Conservation (phyloP, 768 basidiomycete genomes). For the Calocybe gangraenosa region DNA sequence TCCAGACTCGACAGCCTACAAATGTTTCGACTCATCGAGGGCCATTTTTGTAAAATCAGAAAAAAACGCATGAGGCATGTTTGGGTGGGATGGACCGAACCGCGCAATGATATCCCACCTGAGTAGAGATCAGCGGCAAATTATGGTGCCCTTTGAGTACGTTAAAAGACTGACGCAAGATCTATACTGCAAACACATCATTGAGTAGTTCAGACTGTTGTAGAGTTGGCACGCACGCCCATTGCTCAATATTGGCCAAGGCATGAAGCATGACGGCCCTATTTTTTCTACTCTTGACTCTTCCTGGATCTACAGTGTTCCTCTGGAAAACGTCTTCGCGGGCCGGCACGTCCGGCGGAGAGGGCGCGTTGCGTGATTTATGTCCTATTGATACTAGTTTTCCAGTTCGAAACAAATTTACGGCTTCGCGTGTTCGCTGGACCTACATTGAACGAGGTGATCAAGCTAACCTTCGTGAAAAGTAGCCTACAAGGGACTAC, state of each 20-base stretch:
- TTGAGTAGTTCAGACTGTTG: background rate
- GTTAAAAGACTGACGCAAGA: conserved; percentile 49
- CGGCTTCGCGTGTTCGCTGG: conserved; percentile 65
- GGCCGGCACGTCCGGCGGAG: conserved; percentile 60
- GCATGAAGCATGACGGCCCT: conserved; percentile 76
- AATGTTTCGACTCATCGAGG: conserved; percentile 84
- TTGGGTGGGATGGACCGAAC: conserved; percentile 56
- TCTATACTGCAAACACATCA: conserved; percentile 47
- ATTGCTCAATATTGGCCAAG: conserved; percentile 83
- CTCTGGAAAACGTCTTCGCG: conserved; percentile 47
- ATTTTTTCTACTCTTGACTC: conserved; percentile 58
- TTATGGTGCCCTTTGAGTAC: background rate
- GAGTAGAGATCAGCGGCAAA: background rate
- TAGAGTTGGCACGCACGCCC: conserved; percentile 57
- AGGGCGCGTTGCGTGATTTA: conserved; percentile 40
- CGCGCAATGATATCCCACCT: conserved; percentile 85
- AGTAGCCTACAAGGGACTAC: conserved; percentile 19
- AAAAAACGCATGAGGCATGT: conserved; percentile 72
- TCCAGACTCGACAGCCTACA: conserved; percentile 28
- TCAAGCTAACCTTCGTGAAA: no score
- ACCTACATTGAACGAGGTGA: no score
- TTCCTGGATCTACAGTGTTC: conserved; percentile 56
- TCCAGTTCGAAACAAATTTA: conserved; percentile 65
- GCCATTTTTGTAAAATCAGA: conserved; percentile 83
- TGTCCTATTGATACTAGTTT: conserved; percentile 65